phyloP scores from a whole-genome alignment of 768 basidiomycete species.

The Pleurotus tuoliensis region DNA sequence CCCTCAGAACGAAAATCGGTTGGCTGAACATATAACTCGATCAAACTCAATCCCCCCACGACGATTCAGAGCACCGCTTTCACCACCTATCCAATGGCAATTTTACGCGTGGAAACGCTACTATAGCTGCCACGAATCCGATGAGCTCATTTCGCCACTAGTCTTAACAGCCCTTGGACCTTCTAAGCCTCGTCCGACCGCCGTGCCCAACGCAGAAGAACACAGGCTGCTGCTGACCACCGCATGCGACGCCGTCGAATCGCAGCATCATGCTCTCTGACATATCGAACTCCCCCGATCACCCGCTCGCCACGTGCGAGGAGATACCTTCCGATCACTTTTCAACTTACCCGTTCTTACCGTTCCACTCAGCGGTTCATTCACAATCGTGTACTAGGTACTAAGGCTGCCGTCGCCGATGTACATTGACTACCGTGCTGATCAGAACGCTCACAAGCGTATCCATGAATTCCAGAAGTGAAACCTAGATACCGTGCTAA shows the following conservation, averaged over 20 bases:
- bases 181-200: neutral
- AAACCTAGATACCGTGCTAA: conserved; percentile 3
- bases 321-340: too few species aligned
- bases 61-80: neutral
- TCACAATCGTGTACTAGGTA: too few species aligned
- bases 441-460: too few species aligned
- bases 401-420: too few species aligned
- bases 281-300: neutral
- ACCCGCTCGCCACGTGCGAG: neutral
- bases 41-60: neutral
- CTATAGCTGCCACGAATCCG: neutral
- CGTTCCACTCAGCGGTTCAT: too few species aligned
- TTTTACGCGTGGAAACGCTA: too few species aligned
- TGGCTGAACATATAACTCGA: too few species aligned
- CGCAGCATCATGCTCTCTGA: neutral
- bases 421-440: too few species aligned
- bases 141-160: conserved; percentile 5
- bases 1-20: neutral
- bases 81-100: neutral
- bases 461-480: neutral
- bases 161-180: neutral
- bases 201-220: neutral
- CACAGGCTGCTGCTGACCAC: neutral
- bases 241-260: conserved; percentile 6
- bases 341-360: too few species aligned